Base-by-base conservation (phyloP, 129 eudicot genomes). In the Cynara cardunculus region DNA sequence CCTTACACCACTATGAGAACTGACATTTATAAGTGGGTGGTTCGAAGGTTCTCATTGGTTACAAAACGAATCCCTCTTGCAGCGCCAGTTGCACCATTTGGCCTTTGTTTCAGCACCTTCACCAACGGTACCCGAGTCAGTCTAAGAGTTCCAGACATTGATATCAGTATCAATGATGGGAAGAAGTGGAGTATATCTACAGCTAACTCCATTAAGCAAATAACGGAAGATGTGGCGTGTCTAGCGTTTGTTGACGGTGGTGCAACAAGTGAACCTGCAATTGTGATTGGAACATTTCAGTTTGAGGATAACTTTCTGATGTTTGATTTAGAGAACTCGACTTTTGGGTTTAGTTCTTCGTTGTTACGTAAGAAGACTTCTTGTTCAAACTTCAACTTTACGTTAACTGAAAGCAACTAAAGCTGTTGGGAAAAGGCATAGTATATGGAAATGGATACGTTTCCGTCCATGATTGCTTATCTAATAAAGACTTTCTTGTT, bases 191-290 rank as follows among this genome's bases (percentile, higher is more conserved):
- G 82, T 0, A 83, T 83, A 76, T 76, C 59, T 26, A 81, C 82
- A 5, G 10, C 67, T 25, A 83, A 83, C 72, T 83, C 86, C 3
- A 83, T 83, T 73, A 59, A 39, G 74, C 44, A 62, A 14, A 77
- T 83, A 56, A 56, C 65, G 2, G 0, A 56, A 56, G 65, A 56
- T n/a, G 65, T 56, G 24, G 65, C 65, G 9, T 83, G 86, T 69
- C 69, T 83, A 56, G 86, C 79, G 19, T 83, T 83, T 64, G 83
- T 78, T 6, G 83, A 83, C 67, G 86, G 86, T 0, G 86, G 86
- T 4, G 37, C 41, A 44, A 78, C n/a, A 19, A 78, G 56, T 1
- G 74, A 72, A 35, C 74, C 39, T 10, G 82, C 69, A 3, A 41
- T 78, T 22, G 86, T 83, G 53, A 83, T 83, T 7, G 86, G 86